phyloP scores from a whole-genome alignment of 1,284 basidiomycete species.

The Peniophora sp. region DNA sequence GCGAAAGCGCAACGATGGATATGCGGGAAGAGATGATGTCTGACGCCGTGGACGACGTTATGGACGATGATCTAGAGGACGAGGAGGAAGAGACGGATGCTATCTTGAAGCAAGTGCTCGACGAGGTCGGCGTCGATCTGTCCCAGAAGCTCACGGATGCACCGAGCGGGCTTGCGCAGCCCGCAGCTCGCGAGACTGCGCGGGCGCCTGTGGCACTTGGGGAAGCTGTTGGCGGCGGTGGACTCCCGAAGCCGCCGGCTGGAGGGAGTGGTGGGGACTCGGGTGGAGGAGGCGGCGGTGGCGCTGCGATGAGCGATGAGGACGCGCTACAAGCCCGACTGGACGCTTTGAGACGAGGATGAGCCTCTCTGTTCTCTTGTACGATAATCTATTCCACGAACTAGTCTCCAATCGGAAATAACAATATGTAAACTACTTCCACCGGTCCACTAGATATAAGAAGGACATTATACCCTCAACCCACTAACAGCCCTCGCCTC shows the following conservation, averaged over 20 bases:
- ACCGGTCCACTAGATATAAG: neutral
- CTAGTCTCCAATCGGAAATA: too few relatives aligned
- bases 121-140: conserved; percentile 93
- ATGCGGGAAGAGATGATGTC: conserved; percentile 99
- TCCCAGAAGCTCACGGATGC: conserved; percentile 89
- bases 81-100: conserved; percentile 96
- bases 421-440: neutral
- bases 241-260: conserved; percentile 24
- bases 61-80: conserved; percentile 90
- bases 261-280: conserved; percentile 22
- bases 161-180: conserved; percentile 62
- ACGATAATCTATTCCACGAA: too few relatives aligned
- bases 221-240: conserved; percentile 28
- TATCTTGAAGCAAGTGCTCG: conserved; percentile 93
- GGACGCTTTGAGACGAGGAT: conserved; percentile 71
- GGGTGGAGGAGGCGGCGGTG: conserved; percentile 30
- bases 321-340: conserved; percentile 84
- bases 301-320: conserved; percentile 61
- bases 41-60: conserved; percentile 96
- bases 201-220: conserved; percentile 73
- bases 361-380: too few relatives aligned
- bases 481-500: conserved; percentile 71
- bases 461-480: conserved; percentile 43
- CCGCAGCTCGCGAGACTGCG: conserved; percentile 58
- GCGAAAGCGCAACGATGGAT: conserved; percentile 96